Percentiles rank a stretch among this genome's conserved stretches.
phyloP scores from a whole-genome alignment of 305 asterid species.

The Fraxinus ornus region DNA sequence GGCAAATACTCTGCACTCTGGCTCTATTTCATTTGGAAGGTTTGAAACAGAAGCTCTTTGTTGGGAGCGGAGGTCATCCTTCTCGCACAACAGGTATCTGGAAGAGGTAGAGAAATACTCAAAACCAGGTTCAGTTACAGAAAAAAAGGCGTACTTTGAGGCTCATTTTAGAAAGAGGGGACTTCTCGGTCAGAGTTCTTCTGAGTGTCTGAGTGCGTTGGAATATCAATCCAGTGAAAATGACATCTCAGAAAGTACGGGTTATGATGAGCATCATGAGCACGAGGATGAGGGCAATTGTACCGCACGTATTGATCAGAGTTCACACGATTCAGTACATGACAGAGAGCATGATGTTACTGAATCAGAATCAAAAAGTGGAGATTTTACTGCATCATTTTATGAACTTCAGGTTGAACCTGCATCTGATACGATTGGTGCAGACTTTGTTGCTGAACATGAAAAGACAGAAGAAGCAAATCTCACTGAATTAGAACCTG shows the following conservation, averaged over 20 bases:
- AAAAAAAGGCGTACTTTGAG: constrained; percentile 86
- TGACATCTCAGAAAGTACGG: constrained; percentile 32
- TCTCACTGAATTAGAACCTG: constrained; percentile 11
- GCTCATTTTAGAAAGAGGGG: constrained; percentile 69
- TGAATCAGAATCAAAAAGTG: constrained; percentile 22
- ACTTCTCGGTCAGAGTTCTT: constrained; percentile 37
- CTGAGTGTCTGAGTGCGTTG: constrained; percentile 35
- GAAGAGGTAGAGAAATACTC: constrained; percentile 87
- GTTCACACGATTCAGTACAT: constrained; percentile 22
- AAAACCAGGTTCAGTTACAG: constrained; percentile 75
- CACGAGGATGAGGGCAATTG: constrained; percentile 21
- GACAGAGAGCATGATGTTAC: constrained; percentile 19
- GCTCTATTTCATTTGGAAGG: constrained; percentile 85
- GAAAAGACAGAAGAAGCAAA: constrained; percentile 25
- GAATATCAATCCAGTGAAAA: constrained; percentile 40
- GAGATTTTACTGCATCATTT: constrained; percentile 16
- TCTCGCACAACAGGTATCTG: constrained; percentile 74
- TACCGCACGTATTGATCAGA: constrained; percentile 31
- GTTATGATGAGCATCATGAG: constrained; percentile 34
- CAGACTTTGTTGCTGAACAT: constrained; percentile 25
- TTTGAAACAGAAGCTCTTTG: constrained; percentile 67
- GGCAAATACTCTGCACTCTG: constrained; percentile 66
- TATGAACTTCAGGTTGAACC: constrained; percentile 27
- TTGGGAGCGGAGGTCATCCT: constrained; percentile 92
- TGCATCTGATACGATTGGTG: background rate